Percentiles rank a stretch among this genome's conserved stretches.
phyloP scores from a whole-genome alignment of 2,329 filamentous ascomycete genomes.

The Thermothelomyces thermophilus region DNA sequence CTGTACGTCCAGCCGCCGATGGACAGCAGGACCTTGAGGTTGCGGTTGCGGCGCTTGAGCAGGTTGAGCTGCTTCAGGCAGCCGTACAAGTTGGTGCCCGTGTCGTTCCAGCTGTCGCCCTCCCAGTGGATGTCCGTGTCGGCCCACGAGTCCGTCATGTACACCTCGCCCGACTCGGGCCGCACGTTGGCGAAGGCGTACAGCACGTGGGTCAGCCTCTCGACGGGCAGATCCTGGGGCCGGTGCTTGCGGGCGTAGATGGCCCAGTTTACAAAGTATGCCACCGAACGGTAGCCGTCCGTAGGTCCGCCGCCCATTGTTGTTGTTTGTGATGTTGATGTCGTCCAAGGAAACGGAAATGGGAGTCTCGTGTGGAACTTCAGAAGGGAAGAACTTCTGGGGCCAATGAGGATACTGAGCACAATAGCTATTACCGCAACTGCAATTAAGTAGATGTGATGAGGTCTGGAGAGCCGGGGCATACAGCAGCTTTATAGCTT shows the following conservation, averaged over 20 bases:
- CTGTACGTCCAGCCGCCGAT: slow-evolving; percentile 94
- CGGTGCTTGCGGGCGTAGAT: slow-evolving; percentile 81
- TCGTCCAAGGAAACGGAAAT: background rate
- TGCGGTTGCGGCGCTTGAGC: slow-evolving; percentile 72
- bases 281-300: slow-evolving; percentile 56
- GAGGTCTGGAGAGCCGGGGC: background rate
- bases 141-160: slow-evolving; percentile 56
- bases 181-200: slow-evolving; percentile 87
- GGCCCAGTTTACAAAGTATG: slow-evolving; percentile 74
- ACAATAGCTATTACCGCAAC: background rate
- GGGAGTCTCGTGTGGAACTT: background rate
- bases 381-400: no score
- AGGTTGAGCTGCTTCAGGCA: slow-evolving; percentile 84
- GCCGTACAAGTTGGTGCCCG: slow-evolving; percentile 76
- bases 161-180: slow-evolving; percentile 74
- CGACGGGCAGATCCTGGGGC: slow-evolving; percentile 74
- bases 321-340: slow-evolving; percentile 3
- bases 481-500: slow-evolving; percentile 3
- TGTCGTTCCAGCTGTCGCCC: slow-evolving; percentile 62
- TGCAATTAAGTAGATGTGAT: background rate
- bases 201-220: slow-evolving; percentile 80
- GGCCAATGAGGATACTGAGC: background rate
- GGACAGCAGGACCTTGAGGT: slow-evolving; percentile 77
- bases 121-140: slow-evolving; percentile 69
- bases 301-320: slow-evolving; percentile 40